These are phyloP conservation scores for Rubia tinctorum DNA, from an alignment of 305 asterid genomes.

Conservation along the genomic window DNA sequence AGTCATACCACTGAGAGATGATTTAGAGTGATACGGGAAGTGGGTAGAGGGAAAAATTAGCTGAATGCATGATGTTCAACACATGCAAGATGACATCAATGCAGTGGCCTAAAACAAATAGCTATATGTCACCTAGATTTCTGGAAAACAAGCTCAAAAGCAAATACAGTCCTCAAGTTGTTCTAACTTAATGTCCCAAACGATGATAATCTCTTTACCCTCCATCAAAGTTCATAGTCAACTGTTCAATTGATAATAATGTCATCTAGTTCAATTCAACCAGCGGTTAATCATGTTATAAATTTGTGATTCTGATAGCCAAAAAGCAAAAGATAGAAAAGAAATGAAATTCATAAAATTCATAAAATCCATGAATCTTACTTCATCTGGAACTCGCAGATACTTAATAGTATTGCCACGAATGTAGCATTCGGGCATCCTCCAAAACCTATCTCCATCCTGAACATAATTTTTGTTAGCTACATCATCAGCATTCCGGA, in stretches of 20 bases:
- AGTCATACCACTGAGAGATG: not conserved
- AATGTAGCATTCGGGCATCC: constrained; percentile 64
- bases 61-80: not conserved
- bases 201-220: not conserved
- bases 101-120: no score
- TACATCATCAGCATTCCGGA: not conserved
- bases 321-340: not conserved
- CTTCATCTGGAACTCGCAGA: constrained; percentile 65
- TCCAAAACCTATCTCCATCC: constrained; percentile 66
- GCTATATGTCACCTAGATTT: not conserved
- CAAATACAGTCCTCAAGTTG: not conserved
- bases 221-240: not conserved
- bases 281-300: not conserved
- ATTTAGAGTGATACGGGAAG: not conserved
- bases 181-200: not conserved
- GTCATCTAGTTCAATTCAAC: not conserved
- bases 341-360: not conserved
- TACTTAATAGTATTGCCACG: constrained; percentile 60
- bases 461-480: constrained; percentile 17
- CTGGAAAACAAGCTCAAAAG: not conserved
- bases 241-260: no score
- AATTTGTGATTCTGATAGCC: not conserved
- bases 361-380: no score
- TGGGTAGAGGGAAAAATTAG: not conserved
- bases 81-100: not conserved